Percentiles rank a stretch among this genome's conserved stretches.
Evolutionary conservation across 805 yeast genomes (phyloP).

Genomic region (Candida insectorum): DNA sequence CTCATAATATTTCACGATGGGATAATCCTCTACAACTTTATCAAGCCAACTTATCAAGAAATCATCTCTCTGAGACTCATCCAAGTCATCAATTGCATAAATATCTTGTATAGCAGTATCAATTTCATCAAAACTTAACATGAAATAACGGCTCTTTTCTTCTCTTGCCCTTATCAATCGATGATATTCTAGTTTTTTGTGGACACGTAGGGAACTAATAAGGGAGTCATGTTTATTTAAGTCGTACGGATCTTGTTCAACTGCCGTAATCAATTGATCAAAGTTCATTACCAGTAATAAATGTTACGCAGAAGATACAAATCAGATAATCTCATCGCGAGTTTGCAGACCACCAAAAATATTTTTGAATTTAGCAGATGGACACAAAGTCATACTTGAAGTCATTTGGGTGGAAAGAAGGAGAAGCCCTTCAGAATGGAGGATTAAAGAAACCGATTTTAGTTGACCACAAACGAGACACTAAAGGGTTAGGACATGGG

Average conservation of each 20-base stretch:
- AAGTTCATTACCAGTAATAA: slow-evolving; percentile 4
- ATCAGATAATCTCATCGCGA: slow-evolving; percentile 4
- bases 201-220: slow-evolving; percentile 10
- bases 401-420: slow-evolving; percentile 89
- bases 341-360: neutral
- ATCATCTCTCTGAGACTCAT: slow-evolving; percentile 3
- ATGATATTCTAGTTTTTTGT: slow-evolving; percentile 1
- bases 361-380: slow-evolving; percentile 39
- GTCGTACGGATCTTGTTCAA: slow-evolving; percentile 11
- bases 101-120: slow-evolving; percentile 19
- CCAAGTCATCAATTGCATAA: slow-evolving; percentile 10
- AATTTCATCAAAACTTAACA: slow-evolving; percentile 10
- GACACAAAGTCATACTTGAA: slow-evolving; percentile 69
- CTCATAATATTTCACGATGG: slow-evolving; percentile 20
- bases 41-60: slow-evolving; percentile 14
- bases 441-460: slow-evolving; percentile 82
- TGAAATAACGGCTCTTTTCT: slow-evolving; percentile 8
- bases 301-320: too few relatives aligned
- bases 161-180: slow-evolving; percentile 2
- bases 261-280: slow-evolving; percentile 9
- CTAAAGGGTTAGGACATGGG: slow-evolving; percentile 84
- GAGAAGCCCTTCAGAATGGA: slow-evolving; percentile 77
- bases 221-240: slow-evolving; percentile 14
- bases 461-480: slow-evolving; percentile 87
- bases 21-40: slow-evolving; percentile 16